These are phyloP conservation scores for Colletotrichum graminicola DNA, from an alignment of 2,329 filamentous ascomycete genomes.

Conservation along the genomic window DNA sequence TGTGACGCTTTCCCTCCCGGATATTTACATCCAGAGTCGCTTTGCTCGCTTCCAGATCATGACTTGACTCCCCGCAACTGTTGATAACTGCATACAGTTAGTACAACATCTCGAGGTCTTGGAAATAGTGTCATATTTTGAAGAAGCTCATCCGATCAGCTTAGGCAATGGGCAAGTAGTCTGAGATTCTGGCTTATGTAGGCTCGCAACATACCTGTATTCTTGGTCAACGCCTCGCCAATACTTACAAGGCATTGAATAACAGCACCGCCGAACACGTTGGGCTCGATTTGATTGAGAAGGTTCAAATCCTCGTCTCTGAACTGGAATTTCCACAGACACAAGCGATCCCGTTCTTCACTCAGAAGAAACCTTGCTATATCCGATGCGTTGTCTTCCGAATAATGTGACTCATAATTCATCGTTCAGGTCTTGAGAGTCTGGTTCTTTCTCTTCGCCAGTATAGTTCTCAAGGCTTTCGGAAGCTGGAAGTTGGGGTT, in stretches of 20 bases:
- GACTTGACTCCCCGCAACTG: not conserved
- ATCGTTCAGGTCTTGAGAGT: not conserved
- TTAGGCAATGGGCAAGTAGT: not conserved
- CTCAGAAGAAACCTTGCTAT: not conserved
- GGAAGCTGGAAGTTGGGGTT: not conserved
- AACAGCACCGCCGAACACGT: not conserved
- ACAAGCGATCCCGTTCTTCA: not conserved
- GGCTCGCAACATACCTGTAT: not conserved
- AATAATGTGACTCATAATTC: not conserved
- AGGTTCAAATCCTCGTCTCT: not conserved
- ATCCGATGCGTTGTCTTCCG: not conserved
- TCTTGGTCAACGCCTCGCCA: not conserved
- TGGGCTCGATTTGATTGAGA: not conserved
- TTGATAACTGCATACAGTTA: not conserved
- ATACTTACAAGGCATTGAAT: not conserved
- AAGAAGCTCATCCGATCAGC: not conserved
- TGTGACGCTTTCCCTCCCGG: not conserved
- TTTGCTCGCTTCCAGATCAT: not conserved
- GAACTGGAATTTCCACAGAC: not conserved
- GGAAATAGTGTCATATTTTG: fast-evolving
- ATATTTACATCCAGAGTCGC: not conserved
- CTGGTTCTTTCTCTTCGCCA: not conserved
- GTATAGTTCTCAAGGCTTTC: not conserved
- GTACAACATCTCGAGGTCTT: not conserved
- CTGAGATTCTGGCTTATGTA: not conserved